phyloP scores from a whole-genome alignment of 2,329 filamentous ascomycete species.

The Trichoderma oligosporum region DNA sequence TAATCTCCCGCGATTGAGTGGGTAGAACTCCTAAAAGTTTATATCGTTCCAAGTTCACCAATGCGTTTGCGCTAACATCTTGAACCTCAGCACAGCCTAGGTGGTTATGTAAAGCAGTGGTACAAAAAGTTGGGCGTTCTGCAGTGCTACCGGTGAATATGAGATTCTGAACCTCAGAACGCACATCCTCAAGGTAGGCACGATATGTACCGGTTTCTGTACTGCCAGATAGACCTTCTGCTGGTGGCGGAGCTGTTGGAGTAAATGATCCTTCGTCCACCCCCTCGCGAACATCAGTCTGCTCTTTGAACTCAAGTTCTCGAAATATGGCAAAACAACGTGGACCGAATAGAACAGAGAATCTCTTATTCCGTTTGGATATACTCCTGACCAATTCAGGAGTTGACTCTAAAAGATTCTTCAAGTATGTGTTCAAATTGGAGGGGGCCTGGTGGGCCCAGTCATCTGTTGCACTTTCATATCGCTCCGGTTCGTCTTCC shows the following conservation, averaged over 20 bases:
- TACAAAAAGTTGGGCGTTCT: slow-evolving; percentile 32
- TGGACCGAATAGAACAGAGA: slow-evolving; percentile 50
- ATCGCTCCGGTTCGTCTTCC: slow-evolving; percentile 47
- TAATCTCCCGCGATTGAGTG: slow-evolving; percentile 33
- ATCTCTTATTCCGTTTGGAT: slow-evolving; percentile 55
- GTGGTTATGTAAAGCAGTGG: slow-evolving; percentile 31
- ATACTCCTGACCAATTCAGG: slow-evolving; percentile 43
- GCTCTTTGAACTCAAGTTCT: slow-evolving; percentile 47
- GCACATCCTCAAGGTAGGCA: slow-evolving; percentile 48
- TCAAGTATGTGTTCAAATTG: slow-evolving; percentile 51
- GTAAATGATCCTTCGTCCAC: slow-evolving; percentile 39
- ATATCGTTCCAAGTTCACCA: slow-evolving; percentile 35
- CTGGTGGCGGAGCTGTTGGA: slow-evolving; percentile 34
- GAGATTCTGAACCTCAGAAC: slow-evolving; percentile 46
- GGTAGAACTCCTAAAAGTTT: slow-evolving; percentile 38
- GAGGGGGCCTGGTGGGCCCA: slow-evolving; percentile 40
- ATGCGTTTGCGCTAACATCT: slow-evolving; percentile 26
- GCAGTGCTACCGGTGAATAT: slow-evolving; percentile 35
- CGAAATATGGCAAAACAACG: slow-evolving; percentile 48
- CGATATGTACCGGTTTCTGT: slow-evolving; percentile 42
- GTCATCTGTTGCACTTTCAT: slow-evolving; percentile 40
- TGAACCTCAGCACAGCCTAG: slow-evolving; percentile 33
- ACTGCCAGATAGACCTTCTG: slow-evolving; percentile 31
- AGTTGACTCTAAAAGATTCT: slow-evolving; percentile 43
- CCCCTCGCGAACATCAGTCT: slow-evolving; percentile 35